Conservation (phyloP, 306 rosid genomes). For the Boehmeria nivea region DNA sequence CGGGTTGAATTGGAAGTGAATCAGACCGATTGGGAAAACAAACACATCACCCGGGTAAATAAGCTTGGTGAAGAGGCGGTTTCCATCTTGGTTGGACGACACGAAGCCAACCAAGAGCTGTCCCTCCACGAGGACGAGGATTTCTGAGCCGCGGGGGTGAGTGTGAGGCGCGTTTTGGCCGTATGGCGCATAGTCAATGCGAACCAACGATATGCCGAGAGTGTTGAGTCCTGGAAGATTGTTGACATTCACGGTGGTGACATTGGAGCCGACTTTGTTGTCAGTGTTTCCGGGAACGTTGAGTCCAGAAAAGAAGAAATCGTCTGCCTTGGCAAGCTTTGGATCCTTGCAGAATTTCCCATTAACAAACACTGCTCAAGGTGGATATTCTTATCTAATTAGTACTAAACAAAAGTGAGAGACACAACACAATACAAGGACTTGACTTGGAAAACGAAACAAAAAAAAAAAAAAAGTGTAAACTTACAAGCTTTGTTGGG, state of each 20-base stretch:
- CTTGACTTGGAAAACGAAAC: too few relatives aligned
- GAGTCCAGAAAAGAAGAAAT: slow-evolving; percentile 23
- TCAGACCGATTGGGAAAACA: slow-evolving; percentile 10
- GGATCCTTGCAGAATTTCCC: slow-evolving; percentile 41
- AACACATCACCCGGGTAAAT: slow-evolving; percentile 14
- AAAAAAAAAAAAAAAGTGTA: background rate
- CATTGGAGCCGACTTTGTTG: slow-evolving; percentile 14
- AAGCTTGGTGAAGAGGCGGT: background rate
- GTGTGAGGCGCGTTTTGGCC: slow-evolving; percentile 18
- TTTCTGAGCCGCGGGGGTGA: slow-evolving; percentile 11
- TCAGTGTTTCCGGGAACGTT: slow-evolving; percentile 4
- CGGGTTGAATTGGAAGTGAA: slow-evolving; percentile 28
- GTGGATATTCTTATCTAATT: background rate
- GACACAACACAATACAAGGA: too few relatives aligned
- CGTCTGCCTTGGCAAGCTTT: slow-evolving; percentile 10
- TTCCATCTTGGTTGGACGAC: slow-evolving; percentile 14
- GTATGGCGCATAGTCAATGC: slow-evolving; percentile 17
- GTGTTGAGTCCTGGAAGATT: slow-evolving; percentile 5
- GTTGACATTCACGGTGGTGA: slow-evolving; percentile 17
- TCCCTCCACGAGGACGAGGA: slow-evolving; percentile 22
- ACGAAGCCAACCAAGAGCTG: slow-evolving; percentile 30
- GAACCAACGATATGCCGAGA: background rate
- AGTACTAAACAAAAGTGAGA: background rate
- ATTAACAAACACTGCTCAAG: slow-evolving; percentile 33
- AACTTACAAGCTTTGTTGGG: background rate